Evolutionary conservation across 805 yeast genomes (phyloP), one percentile per base, ranked within the genome.

Genomic region (Yarrowia sp.): DNA sequence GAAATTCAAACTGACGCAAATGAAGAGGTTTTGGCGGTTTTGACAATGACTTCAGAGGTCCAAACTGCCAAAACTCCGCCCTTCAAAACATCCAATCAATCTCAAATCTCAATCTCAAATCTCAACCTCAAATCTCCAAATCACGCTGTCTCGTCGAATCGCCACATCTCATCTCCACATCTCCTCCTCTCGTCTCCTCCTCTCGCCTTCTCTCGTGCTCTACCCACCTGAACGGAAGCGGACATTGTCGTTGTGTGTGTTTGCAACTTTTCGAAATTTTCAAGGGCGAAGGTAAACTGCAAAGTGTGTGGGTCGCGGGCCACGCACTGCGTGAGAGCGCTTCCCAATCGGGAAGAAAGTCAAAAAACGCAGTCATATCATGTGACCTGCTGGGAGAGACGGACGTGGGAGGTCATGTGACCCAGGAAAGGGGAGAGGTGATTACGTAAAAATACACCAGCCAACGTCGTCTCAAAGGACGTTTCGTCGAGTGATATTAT

Each of bases 181-280:
- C 8, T 26, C 32, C 32, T 26, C 7, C 32, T 26, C 32, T 26
- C 40, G 40, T 38, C 40, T 38, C 40, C 40, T 38, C 40, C 40
- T 38, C n/a, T 46, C 50, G 7, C 52, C 16, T 35, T 48, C 36
- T 9, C 40, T 38, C 40, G 12, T 38, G 12, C 65, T 32, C 50
- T 59, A 59, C 65, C 52, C 65, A 59, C 65, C 65, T 59, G 65
- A 59, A 59, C 65, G 65, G 65, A 59, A 59, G 65, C 65, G 65
- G 65, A 59, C 65, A 59, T 59, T 59, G 50, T 59, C 52, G 50
- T 45, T 42, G 26, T 59, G 65, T 59, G 65, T 59, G 65, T 43
- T 43, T 59, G 50, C 52, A 43, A 59, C 50, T 42, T 59, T 45
- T 45, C 52, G 65, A 59, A 59, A 59, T 40, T 45, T 59, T 45